A percentile compares a stretch with the other conserved stretches of the same genome.
These are phyloP conservation scores for Pilobolus umbonatus DNA, from an alignment of 192 early-diverging fungal species.

Conservation along the genomic window DNA sequence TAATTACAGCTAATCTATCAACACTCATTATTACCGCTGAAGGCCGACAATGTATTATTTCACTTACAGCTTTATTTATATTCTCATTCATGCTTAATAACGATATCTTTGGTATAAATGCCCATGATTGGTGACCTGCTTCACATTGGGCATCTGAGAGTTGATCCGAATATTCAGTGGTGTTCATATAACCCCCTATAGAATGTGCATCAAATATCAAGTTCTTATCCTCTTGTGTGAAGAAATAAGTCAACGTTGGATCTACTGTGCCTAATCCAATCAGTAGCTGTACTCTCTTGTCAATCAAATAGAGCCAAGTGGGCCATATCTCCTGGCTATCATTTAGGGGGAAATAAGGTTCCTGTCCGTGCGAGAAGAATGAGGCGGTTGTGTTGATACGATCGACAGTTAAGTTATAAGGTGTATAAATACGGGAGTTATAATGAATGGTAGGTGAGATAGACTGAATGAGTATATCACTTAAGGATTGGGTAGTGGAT, in stretches of 20 bases:
- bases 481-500: neutral
- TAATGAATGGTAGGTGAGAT: neutral
- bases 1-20: slow-evolving; percentile 16
- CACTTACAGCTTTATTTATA: neutral
- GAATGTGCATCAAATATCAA: neutral
- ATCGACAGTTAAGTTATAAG: slow-evolving; percentile 10
- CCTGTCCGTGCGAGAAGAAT: neutral
- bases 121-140: no score
- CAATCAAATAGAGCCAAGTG: slow-evolving; percentile 13
- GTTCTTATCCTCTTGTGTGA: neutral
- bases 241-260: neutral
- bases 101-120: no score
- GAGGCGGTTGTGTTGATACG: neutral
- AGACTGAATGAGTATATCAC: neutral
- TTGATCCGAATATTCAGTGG: no score
- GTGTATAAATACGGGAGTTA: slow-evolving; percentile 14
- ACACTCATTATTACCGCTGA: neutral
- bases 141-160: no score
- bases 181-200: neutral
- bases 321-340: slow-evolving; percentile 7
- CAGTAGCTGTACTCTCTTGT: slow-evolving; percentile 12
- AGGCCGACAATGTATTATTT: neutral
- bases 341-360: no score
- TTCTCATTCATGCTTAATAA: no score
- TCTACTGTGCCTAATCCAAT: slow-evolving; percentile 16